These are phyloP conservation scores for Circinella umbellata DNA, from an alignment of 371 early-diverging fungal species.

Conservation along the genomic window DNA sequence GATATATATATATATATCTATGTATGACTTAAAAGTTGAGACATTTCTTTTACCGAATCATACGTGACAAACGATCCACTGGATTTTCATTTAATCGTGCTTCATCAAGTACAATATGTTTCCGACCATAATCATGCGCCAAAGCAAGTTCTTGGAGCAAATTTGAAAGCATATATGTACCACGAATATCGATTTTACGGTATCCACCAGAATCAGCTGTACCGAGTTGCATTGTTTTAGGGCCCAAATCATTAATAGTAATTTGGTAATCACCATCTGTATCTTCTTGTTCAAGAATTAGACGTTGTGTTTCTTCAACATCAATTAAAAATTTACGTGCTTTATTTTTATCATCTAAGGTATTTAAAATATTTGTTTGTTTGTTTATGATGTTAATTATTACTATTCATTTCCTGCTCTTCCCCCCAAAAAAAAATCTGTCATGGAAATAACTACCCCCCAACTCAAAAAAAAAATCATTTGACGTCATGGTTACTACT, in stretches of 20 bases:
- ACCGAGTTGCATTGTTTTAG: constrained; percentile 87
- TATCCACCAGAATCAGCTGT: constrained; percentile 89
- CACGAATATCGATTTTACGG: constrained; percentile 90
- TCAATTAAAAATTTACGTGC: constrained; percentile 85
- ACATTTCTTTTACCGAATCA: constrained; percentile 66
- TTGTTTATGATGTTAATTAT: background rate
- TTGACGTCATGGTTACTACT: constrained; percentile 15
- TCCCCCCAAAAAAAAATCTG: too few relatives aligned
- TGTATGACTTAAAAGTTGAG: too few relatives aligned
- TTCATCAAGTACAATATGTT: constrained; percentile 86
- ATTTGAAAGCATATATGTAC: constrained; percentile 94
- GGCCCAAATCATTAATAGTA: constrained; percentile 91
- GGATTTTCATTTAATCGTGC: constrained; percentile 94
- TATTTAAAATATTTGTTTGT: background rate
- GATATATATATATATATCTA: too few relatives aligned
- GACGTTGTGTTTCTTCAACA: constrained; percentile 81
- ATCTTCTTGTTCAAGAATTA: constrained; percentile 91
- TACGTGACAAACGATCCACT: constrained; percentile 85
- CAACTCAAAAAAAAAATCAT: background rate
- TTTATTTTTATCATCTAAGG: constrained; percentile 73
- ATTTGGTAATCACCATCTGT: constrained; percentile 95
- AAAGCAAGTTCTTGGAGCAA: constrained; percentile 93
- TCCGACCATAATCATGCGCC: constrained; percentile 87
- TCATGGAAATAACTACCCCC: too few relatives aligned
- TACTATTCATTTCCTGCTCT: too few relatives aligned